A percentile compares a stretch with the other conserved stretches of the same genome.
These are phyloP conservation scores for Cryptococcus hybrid DNA, from an alignment of 1,284 basidiomycete genomes.

Conservation along the genomic window DNA sequence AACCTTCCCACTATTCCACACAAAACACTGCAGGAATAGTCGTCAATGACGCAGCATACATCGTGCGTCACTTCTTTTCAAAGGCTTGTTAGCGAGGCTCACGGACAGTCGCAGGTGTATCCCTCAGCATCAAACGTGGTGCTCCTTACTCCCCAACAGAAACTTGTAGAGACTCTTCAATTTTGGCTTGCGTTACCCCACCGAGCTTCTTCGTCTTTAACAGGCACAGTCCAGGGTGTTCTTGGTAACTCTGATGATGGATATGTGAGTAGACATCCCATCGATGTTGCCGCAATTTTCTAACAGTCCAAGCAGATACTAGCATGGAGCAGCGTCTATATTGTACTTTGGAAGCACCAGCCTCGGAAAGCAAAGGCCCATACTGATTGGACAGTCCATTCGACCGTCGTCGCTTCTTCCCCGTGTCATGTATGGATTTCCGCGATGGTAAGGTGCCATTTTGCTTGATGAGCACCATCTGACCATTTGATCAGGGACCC, in stretches of 20 bases:
- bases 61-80: conserved; percentile 13
- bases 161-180: conserved; percentile 34
- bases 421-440: conserved; percentile 33
- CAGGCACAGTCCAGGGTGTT: conserved; percentile 30
- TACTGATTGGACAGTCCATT: conserved; percentile 32
- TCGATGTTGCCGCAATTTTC: no score
- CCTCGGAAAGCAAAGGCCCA: conserved; percentile 10
- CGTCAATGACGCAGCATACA: conserved; percentile 11
- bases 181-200: conserved; percentile 45
- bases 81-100: not conserved
- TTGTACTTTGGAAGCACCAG: conserved; percentile 36
- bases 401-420: conserved; percentile 32
- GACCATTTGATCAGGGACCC: conserved; percentile 16
- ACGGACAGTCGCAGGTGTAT: conserved; percentile 27
- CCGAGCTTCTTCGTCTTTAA: conserved; percentile 27
- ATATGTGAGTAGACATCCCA: conserved; percentile 19
- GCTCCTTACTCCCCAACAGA: conserved; percentile 27
- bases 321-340: conserved; percentile 40
- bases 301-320: conserved; percentile 26
- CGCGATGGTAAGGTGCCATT: conserved; percentile 19
- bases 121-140: conserved; percentile 38
- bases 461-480: not conserved
- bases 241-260: conserved; percentile 14
- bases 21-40: conserved; percentile 11
- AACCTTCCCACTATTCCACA: conserved; percentile 16